A percentile compares a stretch with the other conserved stretches of the same genome.
Conservation (phyloP, 2,329 filamentous ascomycete species). For the Xylariaceae sp. region DNA sequence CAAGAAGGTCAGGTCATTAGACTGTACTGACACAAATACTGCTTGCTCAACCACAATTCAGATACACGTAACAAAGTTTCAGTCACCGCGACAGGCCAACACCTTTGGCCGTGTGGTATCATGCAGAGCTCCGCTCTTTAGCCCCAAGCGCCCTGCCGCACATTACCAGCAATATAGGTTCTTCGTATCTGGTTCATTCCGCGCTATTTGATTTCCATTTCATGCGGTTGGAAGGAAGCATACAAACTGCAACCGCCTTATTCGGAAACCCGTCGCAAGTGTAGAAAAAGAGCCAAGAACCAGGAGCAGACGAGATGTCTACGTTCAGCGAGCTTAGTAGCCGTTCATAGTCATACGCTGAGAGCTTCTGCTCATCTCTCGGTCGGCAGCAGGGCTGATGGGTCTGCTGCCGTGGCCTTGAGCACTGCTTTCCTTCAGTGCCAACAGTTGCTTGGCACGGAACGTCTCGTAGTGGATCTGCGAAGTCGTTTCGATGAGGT, state of each 20-base stretch:
- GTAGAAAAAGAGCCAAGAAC: conserved; percentile 21
- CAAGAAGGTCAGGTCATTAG: conserved; percentile 48
- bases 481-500: conserved; percentile 98
- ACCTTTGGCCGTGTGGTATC: conserved; percentile 33
- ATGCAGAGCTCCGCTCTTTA: conserved; percentile 34
- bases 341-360: conserved; percentile 99
- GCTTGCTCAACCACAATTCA: conserved; percentile 48
- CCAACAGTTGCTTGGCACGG: conserved; percentile 97
- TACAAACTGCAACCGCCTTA: background rate
- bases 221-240: background rate
- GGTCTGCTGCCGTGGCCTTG: conserved; percentile 84
- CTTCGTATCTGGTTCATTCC: conserved; percentile 35
- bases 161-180: conserved; percentile 31
- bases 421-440: conserved; percentile 96
- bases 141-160: conserved; percentile 28
- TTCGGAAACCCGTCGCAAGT: conserved; percentile 25
- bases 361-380: conserved; percentile 95
- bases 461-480: conserved; percentile 99
- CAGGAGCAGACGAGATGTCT: conserved; percentile 35
- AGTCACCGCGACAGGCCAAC: conserved; percentile 34
- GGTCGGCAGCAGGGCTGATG: conserved; percentile 93
- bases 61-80: conserved; percentile 45
- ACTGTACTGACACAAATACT: conserved; percentile 44
- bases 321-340: conserved; percentile 68
- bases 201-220: conserved; percentile 11